A percentile compares a stretch with the other conserved stretches of the same genome.
These are phyloP conservation scores for Huntiella omanensis DNA, from an alignment of 2,329 filamentous ascomycete genomes.

Conservation along the genomic window DNA sequence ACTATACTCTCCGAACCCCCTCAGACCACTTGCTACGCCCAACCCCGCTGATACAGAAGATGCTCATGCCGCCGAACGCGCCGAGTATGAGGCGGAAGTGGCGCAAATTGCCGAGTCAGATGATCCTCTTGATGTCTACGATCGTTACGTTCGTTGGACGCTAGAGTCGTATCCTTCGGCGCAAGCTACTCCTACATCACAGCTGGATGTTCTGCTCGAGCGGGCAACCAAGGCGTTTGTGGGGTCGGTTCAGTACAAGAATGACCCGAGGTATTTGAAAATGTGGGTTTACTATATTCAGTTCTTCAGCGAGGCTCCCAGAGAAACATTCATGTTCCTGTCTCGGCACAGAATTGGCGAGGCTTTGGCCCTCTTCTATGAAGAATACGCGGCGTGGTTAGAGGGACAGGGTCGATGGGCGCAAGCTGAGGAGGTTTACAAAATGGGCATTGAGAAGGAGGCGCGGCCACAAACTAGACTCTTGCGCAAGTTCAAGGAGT, in stretches of 20 bases:
- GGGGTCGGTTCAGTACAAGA: conserved; percentile 72
- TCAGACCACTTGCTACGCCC: conserved; percentile 39
- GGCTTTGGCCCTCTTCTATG: conserved; percentile 76
- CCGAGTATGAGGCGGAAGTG: conserved; percentile 74
- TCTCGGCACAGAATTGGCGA: conserved; percentile 79
- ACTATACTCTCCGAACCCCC: conserved; percentile 51
- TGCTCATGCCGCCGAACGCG: conserved; percentile 59
- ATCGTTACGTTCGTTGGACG: conserved; percentile 94
- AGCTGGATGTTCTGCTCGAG: conserved; percentile 73
- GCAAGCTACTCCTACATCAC: conserved; percentile 80
- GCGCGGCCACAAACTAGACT: conserved; percentile 67
- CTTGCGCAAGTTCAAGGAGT: conserved; percentile 79
- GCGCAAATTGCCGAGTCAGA: conserved; percentile 66
- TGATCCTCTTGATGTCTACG: conserved; percentile 86
- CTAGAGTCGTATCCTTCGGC: conserved; percentile 86
- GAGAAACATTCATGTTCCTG: conserved; percentile 82
- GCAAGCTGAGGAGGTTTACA: conserved; percentile 88
- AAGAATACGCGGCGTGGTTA: conserved; percentile 88
- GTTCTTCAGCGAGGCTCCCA: conserved; percentile 80
- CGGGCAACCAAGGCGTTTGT: conserved; percentile 83
- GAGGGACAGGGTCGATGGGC: conserved; percentile 68
- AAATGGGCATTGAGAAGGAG: conserved; percentile 72
- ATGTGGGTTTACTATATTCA: conserved; percentile 89
- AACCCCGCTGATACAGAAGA: conserved; percentile 56
- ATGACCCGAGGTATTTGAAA: conserved; percentile 83